phyloP scores from a whole-genome alignment of 495 filamentous ascomycete species.

The Bacidia rubella region DNA sequence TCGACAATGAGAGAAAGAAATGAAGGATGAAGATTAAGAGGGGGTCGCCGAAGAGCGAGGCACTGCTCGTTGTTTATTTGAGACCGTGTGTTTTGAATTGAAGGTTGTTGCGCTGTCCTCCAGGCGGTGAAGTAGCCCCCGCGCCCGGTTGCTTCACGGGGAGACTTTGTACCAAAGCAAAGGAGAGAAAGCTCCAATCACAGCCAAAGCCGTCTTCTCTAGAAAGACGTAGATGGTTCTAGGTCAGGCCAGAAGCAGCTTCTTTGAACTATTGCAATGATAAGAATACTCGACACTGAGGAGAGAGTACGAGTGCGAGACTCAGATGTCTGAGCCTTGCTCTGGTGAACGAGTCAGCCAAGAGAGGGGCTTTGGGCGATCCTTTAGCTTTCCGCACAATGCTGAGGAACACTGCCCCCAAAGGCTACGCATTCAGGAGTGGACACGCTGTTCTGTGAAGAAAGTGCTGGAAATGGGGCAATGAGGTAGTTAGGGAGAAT shows the following conservation, averaged over 20 bases:
- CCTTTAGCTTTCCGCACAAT: neutral
- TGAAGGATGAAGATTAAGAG: neutral
- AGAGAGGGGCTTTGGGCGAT: neutral
- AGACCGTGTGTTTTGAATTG: neutral
- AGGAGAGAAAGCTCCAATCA: neutral
- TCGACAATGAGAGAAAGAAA: slow-evolving; percentile 7
- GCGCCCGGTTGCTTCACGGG: neutral
- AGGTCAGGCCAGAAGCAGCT: neutral
- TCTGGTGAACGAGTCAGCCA: neutral
- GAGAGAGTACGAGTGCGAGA: neutral
- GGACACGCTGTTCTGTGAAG: neutral
- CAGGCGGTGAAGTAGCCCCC: slow-evolving; percentile 4
- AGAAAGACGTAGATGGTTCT: neutral
- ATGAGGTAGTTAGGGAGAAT: neutral
- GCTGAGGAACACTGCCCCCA: slow-evolving; percentile 1
- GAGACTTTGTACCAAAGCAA: neutral
- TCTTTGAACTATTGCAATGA: neutral
- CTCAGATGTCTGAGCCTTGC: neutral
- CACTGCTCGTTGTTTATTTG: slow-evolving; percentile 1
- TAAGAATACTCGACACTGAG: neutral
- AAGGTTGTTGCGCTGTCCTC: slow-evolving; percentile 1
- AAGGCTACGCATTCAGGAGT: neutral
- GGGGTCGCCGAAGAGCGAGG: neutral
- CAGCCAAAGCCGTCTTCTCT: neutral
- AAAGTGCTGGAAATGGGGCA: neutral